phyloP scores from a whole-genome alignment of 345 rosid species.

The Hibiscus syriacus region DNA sequence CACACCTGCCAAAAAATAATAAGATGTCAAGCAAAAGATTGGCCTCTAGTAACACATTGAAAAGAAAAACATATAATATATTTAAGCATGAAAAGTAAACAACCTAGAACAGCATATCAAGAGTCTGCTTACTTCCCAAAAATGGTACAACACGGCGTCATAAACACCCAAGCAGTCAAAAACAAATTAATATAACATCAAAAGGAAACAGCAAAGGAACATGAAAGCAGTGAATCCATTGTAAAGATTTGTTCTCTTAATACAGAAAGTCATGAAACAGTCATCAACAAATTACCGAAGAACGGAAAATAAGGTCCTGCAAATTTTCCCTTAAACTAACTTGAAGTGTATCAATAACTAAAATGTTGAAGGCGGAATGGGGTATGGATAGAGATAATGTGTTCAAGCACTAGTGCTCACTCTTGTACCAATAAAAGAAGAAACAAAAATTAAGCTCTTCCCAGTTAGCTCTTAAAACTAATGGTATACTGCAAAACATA shows the following conservation, averaged over 20 bases:
- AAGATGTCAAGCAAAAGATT: slow-evolving; percentile 10
- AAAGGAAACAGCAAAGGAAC: neutral
- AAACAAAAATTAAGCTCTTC: neutral
- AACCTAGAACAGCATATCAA: neutral
- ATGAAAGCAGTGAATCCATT: neutral
- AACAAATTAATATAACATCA: neutral
- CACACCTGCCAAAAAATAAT: slow-evolving; percentile 49
- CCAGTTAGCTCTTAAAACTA: neutral
- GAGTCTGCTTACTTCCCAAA: neutral
- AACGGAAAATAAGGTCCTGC: no score
- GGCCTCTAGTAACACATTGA: slow-evolving; percentile 7
- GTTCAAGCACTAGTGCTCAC: neutral
- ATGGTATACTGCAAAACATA: neutral
- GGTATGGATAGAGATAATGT: neutral
- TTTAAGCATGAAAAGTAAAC: neutral
- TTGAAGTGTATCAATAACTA: neutral
- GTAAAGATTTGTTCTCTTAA: neutral
- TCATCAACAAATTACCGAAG: neutral
- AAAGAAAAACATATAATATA: neutral
- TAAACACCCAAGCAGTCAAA: neutral
- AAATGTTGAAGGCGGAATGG: no score
- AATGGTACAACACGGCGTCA: neutral
- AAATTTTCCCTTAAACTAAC: neutral
- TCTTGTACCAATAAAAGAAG: neutral
- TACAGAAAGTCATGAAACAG: neutral